Conservation (phyloP, 2,329 filamentous ascomycete genomes). For the Cryphonectria parasitica region DNA sequence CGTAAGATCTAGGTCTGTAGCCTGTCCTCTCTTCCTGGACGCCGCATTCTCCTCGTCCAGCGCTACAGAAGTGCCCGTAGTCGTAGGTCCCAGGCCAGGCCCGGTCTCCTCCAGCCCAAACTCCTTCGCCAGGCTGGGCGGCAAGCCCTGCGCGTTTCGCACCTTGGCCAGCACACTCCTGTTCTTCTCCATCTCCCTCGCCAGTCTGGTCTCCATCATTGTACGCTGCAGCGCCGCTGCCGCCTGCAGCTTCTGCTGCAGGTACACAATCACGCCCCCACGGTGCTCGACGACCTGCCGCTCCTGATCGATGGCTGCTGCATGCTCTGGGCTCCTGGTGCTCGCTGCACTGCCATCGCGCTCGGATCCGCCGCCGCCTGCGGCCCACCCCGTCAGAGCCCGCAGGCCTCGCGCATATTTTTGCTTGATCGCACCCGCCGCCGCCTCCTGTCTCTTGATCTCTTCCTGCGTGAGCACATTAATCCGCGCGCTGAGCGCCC, state of each 20-base stretch:
- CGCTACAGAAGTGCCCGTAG: slow-evolving; percentile 20
- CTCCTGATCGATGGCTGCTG: slow-evolving; percentile 70
- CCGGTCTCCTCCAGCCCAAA: slow-evolving; percentile 23
- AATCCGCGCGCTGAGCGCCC: slow-evolving; percentile 83
- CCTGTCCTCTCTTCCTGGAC: slow-evolving; percentile 32
- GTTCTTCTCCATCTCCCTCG: slow-evolving; percentile 85
- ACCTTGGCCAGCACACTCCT: slow-evolving; percentile 81
- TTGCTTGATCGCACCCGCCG: slow-evolving; percentile 70
- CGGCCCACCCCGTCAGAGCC: slow-evolving; percentile 64
- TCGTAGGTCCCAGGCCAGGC: slow-evolving; percentile 2
- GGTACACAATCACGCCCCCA: slow-evolving; percentile 82
- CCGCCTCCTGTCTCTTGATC: slow-evolving; percentile 76
- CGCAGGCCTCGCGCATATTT: slow-evolving; percentile 70
- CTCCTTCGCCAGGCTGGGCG: slow-evolving; percentile 33
- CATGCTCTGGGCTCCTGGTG: slow-evolving; percentile 66
- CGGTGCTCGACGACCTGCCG: slow-evolving; percentile 71
- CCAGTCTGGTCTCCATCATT: slow-evolving; percentile 91
- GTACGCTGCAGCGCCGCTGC: slow-evolving; percentile 78
- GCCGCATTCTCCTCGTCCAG: slow-evolving; percentile 30
- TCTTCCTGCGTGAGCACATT: slow-evolving; percentile 80
- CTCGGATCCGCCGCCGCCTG: slow-evolving; percentile 59
- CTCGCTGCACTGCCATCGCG: slow-evolving; percentile 49
- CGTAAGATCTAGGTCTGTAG: slow-evolving; percentile 61
- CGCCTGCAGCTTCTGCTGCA: slow-evolving; percentile 75
- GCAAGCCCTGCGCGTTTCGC: slow-evolving; percentile 39